Evolutionary conservation across 768 basidiomycete genomes (phyloP).

Genomic region (Boletus reticuloceps): DNA sequence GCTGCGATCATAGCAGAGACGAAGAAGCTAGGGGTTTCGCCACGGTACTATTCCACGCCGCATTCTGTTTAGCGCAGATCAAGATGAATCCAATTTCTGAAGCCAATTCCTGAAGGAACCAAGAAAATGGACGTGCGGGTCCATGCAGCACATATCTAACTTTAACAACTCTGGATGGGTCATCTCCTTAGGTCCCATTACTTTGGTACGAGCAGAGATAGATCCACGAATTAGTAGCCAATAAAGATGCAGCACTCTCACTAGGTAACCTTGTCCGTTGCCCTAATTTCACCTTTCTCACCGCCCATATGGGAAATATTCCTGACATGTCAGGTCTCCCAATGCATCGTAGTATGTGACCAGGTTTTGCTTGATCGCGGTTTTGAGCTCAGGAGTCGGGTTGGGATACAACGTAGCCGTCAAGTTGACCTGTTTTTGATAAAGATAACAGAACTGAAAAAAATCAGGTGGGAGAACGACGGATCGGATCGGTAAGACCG

Average conservation of each 20-base stretch:
- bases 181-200: too few species aligned
- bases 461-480: background rate
- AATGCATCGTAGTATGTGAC: too few species aligned
- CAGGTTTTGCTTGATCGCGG: too few species aligned
- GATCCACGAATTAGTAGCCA: too few species aligned
- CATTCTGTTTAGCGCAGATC: conserved; percentile 19
- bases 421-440: conserved; percentile 15
- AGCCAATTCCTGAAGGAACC: conserved; percentile 6
- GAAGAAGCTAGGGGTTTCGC: conserved; percentile 11
- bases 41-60: conserved; percentile 22
- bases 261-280: too few species aligned
- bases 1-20: conserved; percentile 9
- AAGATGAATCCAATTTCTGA: conserved; percentile 17
- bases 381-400: conserved; percentile 1
- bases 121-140: background rate
- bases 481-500: background rate
- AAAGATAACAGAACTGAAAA: conserved; percentile 14
- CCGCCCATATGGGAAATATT: too few species aligned
- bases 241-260: too few species aligned
- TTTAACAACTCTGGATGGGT: too few species aligned
- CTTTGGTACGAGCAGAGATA: too few species aligned
- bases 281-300: too few species aligned
- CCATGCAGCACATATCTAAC: too few species aligned
- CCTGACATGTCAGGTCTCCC: too few species aligned
- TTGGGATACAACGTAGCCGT: conserved; percentile 20